Base-by-base conservation (phyloP, 306 rosid species). In the Clitoria ternatea region DNA sequence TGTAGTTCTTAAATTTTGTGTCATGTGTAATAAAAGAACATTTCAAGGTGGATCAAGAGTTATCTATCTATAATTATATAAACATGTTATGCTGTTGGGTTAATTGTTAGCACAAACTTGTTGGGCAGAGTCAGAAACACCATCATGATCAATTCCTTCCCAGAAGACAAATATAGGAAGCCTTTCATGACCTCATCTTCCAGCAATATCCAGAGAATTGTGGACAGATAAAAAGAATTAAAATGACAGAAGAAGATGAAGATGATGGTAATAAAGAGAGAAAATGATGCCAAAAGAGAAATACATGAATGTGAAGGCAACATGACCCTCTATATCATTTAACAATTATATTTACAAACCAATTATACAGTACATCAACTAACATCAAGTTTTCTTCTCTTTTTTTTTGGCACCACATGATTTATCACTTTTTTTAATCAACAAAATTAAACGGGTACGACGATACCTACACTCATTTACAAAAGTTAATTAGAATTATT, bases 151-250 rank as follows among this genome's bases (percentile, higher is more conserved):
- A 40, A 49, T 52, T 49, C 29, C 20, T 33, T 7, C 17, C 47
- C 55, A 60, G 43, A 60, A 69, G 50, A 44, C 61, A 66, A 66
- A 18, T 23, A 18, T 63, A 43, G 7, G 33, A 48, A 44, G 15
- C 23, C 12, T 45, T 57, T 15, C 42, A 24, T 80, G 76, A 66
- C 53, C 66, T 75, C 80, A 69, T 69, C 52, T 70, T 61, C 52
- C 15, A 76, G 75, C 10, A 72, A 48, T 3, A 69, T 30, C 23
- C 66, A 78, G 15, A 42, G 62, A 64, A 68, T 9, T 72, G 24
- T 44, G 40, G 54, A 44, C 3, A 19, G 26, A 62, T 13, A 17
- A 32, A 32, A 36, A 49, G 59, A 37, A 50, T 14, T 57, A 9
- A 15, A 24, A 43, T n/a, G n/a, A n/a, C n/a, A 40, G 27, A 60